Evolutionary conservation across 2,329 filamentous ascomycete species (phyloP), one percentile per base, ranked within the genome.

Genomic region (Cadophora gregata): DNA sequence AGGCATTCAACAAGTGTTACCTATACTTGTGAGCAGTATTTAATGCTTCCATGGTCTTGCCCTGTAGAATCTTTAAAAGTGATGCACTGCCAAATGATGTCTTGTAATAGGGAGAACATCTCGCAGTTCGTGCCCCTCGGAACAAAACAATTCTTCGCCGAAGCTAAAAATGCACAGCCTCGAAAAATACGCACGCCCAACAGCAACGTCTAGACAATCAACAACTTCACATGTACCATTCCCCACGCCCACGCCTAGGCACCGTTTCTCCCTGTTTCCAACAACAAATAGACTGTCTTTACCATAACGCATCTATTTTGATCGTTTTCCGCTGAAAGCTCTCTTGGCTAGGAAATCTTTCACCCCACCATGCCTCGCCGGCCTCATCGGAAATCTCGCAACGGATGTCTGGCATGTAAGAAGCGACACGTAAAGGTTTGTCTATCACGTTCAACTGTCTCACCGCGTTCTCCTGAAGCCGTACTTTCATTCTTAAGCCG

Each of bases 341-440:
- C 8, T 8, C 16, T 38, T 5, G 10, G 10, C 36, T 38, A 16
- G 36, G 9, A 7, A 7, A 7, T 3, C 36, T 14, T 38, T 38
- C 36, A 29, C 48, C 16, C n/a, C 25, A 24, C 42, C n/a, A 71
- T 71, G 65, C 67, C 68, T 63, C 70, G 73, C 47, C 74, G 77
- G 64, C 68, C 77, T 4, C 79, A 80, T 66, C 75, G 71, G 48
- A 80, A 80, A 69, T 80, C 78, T n/a, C 74, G 77, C 50, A 77
- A 76, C 65, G 79, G 78, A 27, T 80, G 79, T 58, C 36, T 72
- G 8, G 74, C 78, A 68, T 80, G 78, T 64, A 80, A 80, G 67
- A 74, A 74, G 27, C 75, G 78, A 9, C 78, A 80, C 66, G 73
- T 80, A 53, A 80, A 79, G 70, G 78, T 79, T 69, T 63, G 56